Conservation (phyloP, 1,284 basidiomycete genomes). For the Coniferiporia weirii region DNA sequence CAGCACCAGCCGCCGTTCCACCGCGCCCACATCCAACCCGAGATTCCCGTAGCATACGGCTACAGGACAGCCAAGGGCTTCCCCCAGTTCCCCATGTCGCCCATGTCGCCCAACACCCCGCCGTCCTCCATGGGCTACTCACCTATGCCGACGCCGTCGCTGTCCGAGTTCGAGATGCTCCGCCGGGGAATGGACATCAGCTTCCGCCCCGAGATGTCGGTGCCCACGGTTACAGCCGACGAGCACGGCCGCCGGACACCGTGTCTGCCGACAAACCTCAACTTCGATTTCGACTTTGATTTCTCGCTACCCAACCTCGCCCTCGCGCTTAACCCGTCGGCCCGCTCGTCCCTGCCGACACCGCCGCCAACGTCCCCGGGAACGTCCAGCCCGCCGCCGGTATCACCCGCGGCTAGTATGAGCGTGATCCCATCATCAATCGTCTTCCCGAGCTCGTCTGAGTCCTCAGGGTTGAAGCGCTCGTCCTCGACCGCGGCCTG, state of each 20-base stretch:
- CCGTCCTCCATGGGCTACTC: not conserved
- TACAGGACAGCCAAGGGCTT: not conserved
- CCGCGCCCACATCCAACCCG: not conserved
- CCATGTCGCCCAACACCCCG: not conserved
- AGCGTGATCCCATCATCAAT: not conserved
- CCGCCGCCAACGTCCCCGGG: conserved; percentile 2
- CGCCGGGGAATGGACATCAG: not conserved
- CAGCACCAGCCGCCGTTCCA: conserved; percentile 2
- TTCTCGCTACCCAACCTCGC: conserved; percentile 8
- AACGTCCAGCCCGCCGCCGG: not conserved
- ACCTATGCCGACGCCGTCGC: conserved; percentile 2
- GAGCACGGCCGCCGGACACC: not conserved
- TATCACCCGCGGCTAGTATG: not conserved
- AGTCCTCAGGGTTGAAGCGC: not conserved
- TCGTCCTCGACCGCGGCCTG: not conserved
- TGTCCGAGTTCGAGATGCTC: conserved; percentile 12
- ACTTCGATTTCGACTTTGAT: conserved; percentile 15
- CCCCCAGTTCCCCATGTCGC: not conserved
- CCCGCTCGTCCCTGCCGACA: not conserved
- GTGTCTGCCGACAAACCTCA: not conserved
- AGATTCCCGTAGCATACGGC: not conserved
- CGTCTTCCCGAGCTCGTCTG: not conserved
- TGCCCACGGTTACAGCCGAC: not conserved
- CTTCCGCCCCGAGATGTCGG: not conserved
- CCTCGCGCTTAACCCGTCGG: not conserved